Conservation (phyloP, 352 stramenopile genomes). For the Phytopythium vexans region DNA sequence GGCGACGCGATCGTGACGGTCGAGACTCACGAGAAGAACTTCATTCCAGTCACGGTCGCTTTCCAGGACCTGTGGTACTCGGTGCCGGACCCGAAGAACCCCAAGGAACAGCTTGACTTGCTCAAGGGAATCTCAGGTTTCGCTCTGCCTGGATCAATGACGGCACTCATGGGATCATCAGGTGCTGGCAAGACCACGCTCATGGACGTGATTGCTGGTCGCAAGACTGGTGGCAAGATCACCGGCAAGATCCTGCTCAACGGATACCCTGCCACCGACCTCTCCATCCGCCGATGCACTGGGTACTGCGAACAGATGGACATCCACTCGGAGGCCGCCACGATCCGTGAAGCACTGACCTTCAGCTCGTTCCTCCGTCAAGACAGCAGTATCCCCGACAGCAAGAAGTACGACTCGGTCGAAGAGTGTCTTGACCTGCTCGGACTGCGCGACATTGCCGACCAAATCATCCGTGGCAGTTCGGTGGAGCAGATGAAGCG, state of each 20-base stretch:
- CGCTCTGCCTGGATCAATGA: constrained; percentile 32
- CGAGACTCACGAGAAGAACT: constrained; percentile 15
- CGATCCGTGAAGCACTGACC: too few species aligned
- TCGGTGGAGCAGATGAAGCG: constrained; percentile 47
- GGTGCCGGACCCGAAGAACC: constrained; percentile 15
- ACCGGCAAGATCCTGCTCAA: constrained; percentile 82
- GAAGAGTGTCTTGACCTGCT: constrained; percentile 21
- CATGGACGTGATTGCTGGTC: constrained; percentile 90
- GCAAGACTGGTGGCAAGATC: constrained; percentile 82
- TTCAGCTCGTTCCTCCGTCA: constrained; percentile 80
- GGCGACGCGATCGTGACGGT: constrained; percentile 2
- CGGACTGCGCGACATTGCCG: constrained; percentile 20
- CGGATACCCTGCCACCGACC: constrained; percentile 39
- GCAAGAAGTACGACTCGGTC: constrained; percentile 19
- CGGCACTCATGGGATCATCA: constrained; percentile 43
- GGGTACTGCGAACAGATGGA: constrained; percentile 18
- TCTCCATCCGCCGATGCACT: constrained; percentile 20
- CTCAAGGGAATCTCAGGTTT: constrained; percentile 34
- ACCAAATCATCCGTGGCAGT: constrained; percentile 26
- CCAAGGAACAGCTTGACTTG: constrained; percentile 24
- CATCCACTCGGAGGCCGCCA: too few species aligned
- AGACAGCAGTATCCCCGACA: constrained; percentile 14
- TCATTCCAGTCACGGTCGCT: constrained; percentile 27
- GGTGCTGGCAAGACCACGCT: constrained; percentile 32
- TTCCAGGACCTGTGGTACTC: constrained; percentile 30